phyloP scores from a whole-genome alignment of 1,284 basidiomycete genomes.

The Jaminaea rosea region DNA sequence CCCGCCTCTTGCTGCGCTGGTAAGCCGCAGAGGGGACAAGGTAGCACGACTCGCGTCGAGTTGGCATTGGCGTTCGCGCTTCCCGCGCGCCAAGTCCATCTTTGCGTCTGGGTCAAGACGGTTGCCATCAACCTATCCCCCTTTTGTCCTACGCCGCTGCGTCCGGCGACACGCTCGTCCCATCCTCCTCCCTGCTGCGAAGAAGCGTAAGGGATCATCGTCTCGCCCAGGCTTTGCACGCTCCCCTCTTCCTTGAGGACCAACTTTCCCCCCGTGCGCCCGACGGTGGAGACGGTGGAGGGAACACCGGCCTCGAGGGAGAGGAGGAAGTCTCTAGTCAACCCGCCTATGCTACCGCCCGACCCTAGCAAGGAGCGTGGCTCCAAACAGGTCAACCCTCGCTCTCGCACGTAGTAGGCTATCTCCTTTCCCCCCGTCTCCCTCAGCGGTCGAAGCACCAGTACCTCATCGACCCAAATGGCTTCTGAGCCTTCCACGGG shows the following conservation, averaged over 20 bases:
- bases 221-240: neutral
- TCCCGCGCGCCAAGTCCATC: constrained; percentile 9
- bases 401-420: constrained; percentile 15
- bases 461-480: constrained; percentile 26
- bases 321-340: constrained; percentile 33
- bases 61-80: constrained; percentile 1
- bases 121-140: constrained; percentile 21
- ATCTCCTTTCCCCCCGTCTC: constrained; percentile 23
- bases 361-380: constrained; percentile 7
- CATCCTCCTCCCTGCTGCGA: neutral
- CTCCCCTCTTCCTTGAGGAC: constrained; percentile 16
- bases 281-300: constrained; percentile 37
- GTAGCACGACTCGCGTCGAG: too few species aligned
- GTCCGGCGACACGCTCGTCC: neutral
- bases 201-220: neutral
- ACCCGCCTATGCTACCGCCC: constrained; percentile 18
- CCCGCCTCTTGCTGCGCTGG: constrained; percentile 23
- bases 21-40: constrained; percentile 37
- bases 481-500: constrained; percentile 26
- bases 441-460: constrained; percentile 27
- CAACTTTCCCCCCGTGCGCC: constrained; percentile 36
- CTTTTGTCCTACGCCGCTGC: neutral
- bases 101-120: too few species aligned
- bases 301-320: constrained; percentile 37
- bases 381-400: constrained; percentile 10